Conservation (phyloP, 140 eudicot genomes). For the Bidens hawaiensis region DNA sequence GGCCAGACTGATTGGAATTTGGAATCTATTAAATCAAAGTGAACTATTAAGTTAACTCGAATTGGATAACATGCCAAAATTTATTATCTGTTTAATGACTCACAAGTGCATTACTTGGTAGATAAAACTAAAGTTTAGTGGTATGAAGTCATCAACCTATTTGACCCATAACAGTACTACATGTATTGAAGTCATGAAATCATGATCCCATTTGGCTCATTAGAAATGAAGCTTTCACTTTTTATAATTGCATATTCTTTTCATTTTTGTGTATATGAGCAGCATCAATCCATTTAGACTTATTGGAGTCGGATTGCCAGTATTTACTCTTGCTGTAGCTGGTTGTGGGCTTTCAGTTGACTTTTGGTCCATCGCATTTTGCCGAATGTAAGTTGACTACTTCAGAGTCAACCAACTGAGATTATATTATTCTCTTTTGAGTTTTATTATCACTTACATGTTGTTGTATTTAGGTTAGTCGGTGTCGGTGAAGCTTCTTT, state of each 20-base stretch:
- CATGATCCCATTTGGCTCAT: neutral
- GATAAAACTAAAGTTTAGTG: neutral
- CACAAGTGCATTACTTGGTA: neutral
- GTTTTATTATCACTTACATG: neutral
- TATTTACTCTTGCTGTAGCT: slow-evolving; percentile 65
- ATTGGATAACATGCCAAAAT: neutral
- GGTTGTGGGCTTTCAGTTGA: slow-evolving; percentile 71
- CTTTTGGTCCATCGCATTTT: slow-evolving; percentile 70
- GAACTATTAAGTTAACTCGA: neutral
- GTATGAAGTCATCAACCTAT: neutral
- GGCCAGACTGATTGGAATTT: neutral
- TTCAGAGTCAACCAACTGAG: neutral
- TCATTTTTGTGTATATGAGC: slow-evolving; percentile 18
- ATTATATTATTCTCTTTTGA: neutral
- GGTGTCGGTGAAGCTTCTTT: slow-evolving; percentile 99
- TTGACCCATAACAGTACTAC: neutral
- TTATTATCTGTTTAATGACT: neutral
- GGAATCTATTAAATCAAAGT: neutral
- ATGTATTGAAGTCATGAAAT: neutral
- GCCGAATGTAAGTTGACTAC: slow-evolving; percentile 61
- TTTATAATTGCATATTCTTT: neutral
- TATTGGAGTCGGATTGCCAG: slow-evolving; percentile 75
- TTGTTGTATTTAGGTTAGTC: slow-evolving; percentile 54
- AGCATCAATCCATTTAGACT: slow-evolving; percentile 84
- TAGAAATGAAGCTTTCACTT: neutral